These are phyloP conservation scores for Patellaria atrata DNA, from an alignment of 495 filamentous ascomycete species.

Conservation along the genomic window DNA sequence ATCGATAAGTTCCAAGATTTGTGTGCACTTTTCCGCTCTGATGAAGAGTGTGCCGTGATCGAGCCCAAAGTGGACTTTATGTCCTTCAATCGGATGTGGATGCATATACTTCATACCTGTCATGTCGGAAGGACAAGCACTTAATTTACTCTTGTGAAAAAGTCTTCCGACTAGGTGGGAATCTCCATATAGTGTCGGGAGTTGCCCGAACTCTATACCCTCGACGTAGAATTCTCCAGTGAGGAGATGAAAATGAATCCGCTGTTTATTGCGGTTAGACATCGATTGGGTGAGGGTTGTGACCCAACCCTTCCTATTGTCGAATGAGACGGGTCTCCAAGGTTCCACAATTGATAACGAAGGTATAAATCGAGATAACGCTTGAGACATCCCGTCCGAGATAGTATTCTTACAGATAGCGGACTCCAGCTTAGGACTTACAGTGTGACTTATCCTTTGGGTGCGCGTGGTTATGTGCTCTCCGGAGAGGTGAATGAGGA, in stretches of 20 bases:
- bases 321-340: no score
- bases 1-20: slow-evolving; percentile 35
- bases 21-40: slow-evolving; percentile 3
- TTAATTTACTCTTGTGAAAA: slow-evolving; percentile 29
- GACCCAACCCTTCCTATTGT: no score
- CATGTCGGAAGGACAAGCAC: slow-evolving; percentile 31
- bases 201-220: slow-evolving; percentile 34
- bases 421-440: no score
- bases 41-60: slow-evolving; percentile 19
- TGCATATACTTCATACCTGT: slow-evolving; percentile 34
- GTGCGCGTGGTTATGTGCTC: no score
- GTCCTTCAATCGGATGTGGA: slow-evolving; percentile 16
- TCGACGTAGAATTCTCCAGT: slow-evolving; percentile 43
- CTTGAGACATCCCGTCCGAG: no score
- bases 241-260: slow-evolving; percentile 39
- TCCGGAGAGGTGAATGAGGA: no score
- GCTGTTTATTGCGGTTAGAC: slow-evolving; percentile 7
- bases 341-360: no score
- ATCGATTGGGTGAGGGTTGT: slow-evolving; percentile 11
- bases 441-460: no score
- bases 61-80: slow-evolving; percentile 32
- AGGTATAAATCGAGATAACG: no score
- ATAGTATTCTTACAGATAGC: no score
- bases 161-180: slow-evolving; percentile 30
- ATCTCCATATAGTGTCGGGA: slow-evolving; percentile 33